Percentiles rank a stretch among this genome's conserved stretches.
Evolutionary conservation across 2,329 filamentous ascomycete species (phyloP).

Genomic region (Fusarium sacchari): DNA sequence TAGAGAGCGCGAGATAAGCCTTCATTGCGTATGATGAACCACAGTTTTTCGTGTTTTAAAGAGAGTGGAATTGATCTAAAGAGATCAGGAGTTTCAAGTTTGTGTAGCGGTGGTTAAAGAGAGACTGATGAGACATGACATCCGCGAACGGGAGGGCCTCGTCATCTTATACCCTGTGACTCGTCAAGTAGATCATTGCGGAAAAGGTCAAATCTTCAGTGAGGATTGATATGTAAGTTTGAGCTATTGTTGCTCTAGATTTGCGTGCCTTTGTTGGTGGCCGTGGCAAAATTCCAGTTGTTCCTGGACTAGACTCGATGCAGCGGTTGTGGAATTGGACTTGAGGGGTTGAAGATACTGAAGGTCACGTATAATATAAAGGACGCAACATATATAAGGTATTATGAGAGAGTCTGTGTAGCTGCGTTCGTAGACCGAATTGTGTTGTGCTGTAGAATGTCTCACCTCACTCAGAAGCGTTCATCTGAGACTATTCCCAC

Average conservation of each 20-base stretch:
- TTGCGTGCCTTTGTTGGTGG: not conserved
- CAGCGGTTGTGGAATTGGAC: not conserved
- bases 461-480: not conserved
- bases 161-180: slow-evolving; percentile 14
- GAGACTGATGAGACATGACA: slow-evolving; percentile 15
- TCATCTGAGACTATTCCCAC: not conserved
- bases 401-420: fast-evolving
- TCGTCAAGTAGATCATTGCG: no score
- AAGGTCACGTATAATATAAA: fast-evolving
- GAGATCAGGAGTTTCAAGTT: slow-evolving; percentile 17
- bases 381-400: fast-evolving
- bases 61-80: slow-evolving; percentile 16
- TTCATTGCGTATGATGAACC: slow-evolving; percentile 19
- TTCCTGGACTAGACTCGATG: slow-evolving; percentile 27
- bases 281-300: slow-evolving; percentile 31
- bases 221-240: not conserved
- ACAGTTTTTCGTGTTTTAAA: not conserved
- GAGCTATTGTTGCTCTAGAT: slow-evolving; percentile 21
- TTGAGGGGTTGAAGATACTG: not conserved
- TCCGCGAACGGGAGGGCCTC: not conserved
- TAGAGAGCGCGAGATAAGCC: slow-evolving; percentile 13
- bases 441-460: not conserved
- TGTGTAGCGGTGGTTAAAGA: slow-evolving; percentile 14
- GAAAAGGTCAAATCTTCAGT: not conserved
- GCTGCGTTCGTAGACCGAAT: fast-evolving